A percentile compares a stretch with the other conserved stretches of the same genome.
Evolutionary conservation across 169 alveolate species (phyloP).

Genomic region (Perkinsus chesapeaki): DNA sequence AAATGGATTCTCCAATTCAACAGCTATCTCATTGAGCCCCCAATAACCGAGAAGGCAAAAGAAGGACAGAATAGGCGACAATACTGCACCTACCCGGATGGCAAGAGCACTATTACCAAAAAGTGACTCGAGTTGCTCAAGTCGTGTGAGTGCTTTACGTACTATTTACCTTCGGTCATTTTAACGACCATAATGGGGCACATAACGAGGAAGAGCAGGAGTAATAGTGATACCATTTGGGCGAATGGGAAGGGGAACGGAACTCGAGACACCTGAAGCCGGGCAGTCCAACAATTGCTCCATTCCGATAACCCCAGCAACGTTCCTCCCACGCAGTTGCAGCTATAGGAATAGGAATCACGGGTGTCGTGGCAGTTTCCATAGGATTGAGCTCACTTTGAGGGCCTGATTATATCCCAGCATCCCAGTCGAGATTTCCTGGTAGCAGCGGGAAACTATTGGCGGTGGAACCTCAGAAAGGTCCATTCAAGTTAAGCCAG

Average conservation of each 20-base stretch:
- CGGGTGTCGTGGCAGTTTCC: too few species aligned
- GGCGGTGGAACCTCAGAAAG: not conserved
- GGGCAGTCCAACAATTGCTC: not conserved
- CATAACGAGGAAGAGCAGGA: not conserved
- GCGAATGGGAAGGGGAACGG: not conserved
- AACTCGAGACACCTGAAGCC: not conserved
- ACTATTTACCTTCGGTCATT: not conserved
- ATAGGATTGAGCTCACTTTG: not conserved
- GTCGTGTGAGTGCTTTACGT: too few species aligned
- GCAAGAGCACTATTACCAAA: too few species aligned
- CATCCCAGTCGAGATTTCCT: not conserved
- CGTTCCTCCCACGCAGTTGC: too few species aligned
- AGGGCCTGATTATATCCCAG: not conserved
- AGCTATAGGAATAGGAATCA: too few species aligned
- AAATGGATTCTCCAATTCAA: conserved; percentile 9
- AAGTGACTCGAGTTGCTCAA: too few species aligned
- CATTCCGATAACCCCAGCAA: too few species aligned
- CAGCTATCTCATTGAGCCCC: not conserved
- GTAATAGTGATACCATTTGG: not conserved
- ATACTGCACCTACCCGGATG: not conserved
- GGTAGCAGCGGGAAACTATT: not conserved
- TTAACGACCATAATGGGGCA: not conserved
- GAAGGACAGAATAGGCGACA: conserved; percentile 1
- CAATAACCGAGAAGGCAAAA: conserved; percentile 3
- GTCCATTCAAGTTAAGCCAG: not conserved